Conservation (phyloP, 805 yeast species). For the Starmerella geochares region DNA sequence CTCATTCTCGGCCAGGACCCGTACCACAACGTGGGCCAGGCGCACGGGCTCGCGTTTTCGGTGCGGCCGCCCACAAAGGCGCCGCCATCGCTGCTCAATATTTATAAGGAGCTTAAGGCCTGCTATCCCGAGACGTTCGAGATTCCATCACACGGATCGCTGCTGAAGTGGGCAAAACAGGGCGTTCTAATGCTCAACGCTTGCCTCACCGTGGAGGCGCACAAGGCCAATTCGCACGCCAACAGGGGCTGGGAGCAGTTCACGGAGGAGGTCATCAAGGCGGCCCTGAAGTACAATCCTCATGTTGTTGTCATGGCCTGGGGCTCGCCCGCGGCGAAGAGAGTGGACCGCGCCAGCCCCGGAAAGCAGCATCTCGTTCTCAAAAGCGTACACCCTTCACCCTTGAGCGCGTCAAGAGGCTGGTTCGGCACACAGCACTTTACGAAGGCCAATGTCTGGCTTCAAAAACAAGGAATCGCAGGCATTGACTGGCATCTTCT, state of each 20-base stretch:
- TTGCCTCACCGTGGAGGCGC: constrained; percentile 83
- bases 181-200: constrained; percentile 87
- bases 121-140: constrained; percentile 58
- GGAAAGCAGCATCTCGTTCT: constrained; percentile 39
- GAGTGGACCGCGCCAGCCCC: constrained; percentile 39
- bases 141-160: constrained; percentile 55
- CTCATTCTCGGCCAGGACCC: constrained; percentile 93
- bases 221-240: constrained; percentile 86
- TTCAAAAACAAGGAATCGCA: constrained; percentile 38
- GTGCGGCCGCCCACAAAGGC: constrained; percentile 75
- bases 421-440: constrained; percentile 74
- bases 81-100: constrained; percentile 81
- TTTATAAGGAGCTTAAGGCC: constrained; percentile 61
- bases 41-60: constrained; percentile 92
- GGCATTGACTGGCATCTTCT: constrained; percentile 59
- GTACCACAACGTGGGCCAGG: constrained; percentile 84
- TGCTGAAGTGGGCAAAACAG: constrained; percentile 73
- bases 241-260: constrained; percentile 86
- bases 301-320: constrained; percentile 64
- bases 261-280: constrained; percentile 61
- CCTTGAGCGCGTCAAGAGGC: constrained; percentile 80
- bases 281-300: constrained; percentile 33
- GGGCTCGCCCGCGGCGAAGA: constrained; percentile 65
- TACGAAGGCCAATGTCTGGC: constrained; percentile 67
- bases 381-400: constrained; percentile 86